Evolutionary conservation across 495 filamentous ascomycete species (phyloP), one percentile per base, ranked within the genome.

Genomic region (Sordaria brevicollis): DNA sequence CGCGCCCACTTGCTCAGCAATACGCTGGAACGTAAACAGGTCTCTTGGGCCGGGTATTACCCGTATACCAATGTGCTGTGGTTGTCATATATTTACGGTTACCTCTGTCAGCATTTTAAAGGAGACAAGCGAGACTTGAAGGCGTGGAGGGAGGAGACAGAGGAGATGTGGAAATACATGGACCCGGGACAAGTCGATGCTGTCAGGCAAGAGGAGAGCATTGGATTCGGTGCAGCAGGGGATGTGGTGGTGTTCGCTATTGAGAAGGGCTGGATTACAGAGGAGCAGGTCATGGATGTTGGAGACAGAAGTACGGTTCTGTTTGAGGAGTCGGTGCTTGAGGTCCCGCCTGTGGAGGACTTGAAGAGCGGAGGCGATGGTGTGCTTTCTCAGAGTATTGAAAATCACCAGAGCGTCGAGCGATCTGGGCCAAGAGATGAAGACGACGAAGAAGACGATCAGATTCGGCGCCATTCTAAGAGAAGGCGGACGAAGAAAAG

Each of bases 41-140:
- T 85, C 36, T 75, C 75, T 5, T 85, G 83, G 83, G 65, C 69
- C 0, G 72, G 38, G 4, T 72, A 84, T 70, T 70, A 78, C 15
- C 84, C 85, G 1, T 86, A 85, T 73, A 85, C 83, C 4, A 87
- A 87, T 65, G 83, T 87, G 1, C 76, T 87, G 15, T 87, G 85
- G 85, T 79, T 85, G 15, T 81, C 81, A 6, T 84, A 85, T 38
- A 76, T 86, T 29, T 85, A 84, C 71, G 76, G 78, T 15, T 82
- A 82, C 65, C 76, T 86, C 38, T 65, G 77, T 1, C 34, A 29
- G 21, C 72, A 81, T 65, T 83, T 83, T 62, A 68, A 68, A 21
- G 81, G 80, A 0, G 74, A 77, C 5, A 76, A 72, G 66, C 75
- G 74, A 66, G 79, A 80, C 65, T 69, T 83, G 6, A 66, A 54